These are phyloP conservation scores for Mortierella sp. DNA, from an alignment of 371 early-diverging fungal species.

Conservation along the genomic window DNA sequence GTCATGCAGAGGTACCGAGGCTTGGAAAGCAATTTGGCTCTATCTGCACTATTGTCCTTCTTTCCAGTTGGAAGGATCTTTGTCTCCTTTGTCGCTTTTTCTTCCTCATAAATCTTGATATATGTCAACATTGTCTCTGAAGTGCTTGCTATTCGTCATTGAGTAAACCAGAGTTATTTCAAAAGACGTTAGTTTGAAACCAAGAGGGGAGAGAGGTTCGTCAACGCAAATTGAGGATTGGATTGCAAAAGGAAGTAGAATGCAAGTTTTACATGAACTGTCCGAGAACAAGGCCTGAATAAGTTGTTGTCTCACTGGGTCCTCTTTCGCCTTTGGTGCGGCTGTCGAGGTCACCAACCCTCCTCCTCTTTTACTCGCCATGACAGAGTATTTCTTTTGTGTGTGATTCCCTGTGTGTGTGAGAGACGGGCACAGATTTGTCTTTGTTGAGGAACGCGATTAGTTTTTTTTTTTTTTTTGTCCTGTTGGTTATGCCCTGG, in stretches of 20 bases:
- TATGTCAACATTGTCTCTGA: slow-evolving; percentile 54
- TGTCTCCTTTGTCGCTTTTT: slow-evolving; percentile 43
- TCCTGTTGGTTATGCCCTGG: too few relatives aligned
- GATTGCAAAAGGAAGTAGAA: too few relatives aligned
- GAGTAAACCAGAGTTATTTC: too few relatives aligned
- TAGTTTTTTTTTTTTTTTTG: too few relatives aligned
- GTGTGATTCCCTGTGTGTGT: neutral
- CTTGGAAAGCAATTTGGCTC: slow-evolving; percentile 49
- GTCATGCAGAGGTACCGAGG: slow-evolving; percentile 58
- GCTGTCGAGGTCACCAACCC: slow-evolving; percentile 26
- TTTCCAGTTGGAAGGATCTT: slow-evolving; percentile 29
- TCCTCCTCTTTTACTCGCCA: slow-evolving; percentile 32
- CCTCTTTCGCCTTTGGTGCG: slow-evolving; percentile 41
- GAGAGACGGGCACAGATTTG: too few relatives aligned
- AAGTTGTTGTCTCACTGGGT: slow-evolving; percentile 55
- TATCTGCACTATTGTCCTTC: slow-evolving; percentile 39
- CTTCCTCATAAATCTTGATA: slow-evolving; percentile 56
- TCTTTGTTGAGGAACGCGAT: too few relatives aligned
- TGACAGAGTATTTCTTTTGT: neutral
- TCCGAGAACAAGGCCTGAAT: slow-evolving; percentile 51
- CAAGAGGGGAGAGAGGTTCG: too few relatives aligned
- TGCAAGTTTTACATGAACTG: slow-evolving; percentile 37
- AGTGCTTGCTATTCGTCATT: slow-evolving; percentile 30
- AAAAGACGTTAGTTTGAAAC: too few relatives aligned
- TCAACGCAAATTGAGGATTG: too few relatives aligned